Evolutionary conservation across 306 rosid genomes (phyloP), one percentile per base, ranked within the genome.

Genomic region (Cucurbita pepo): DNA sequence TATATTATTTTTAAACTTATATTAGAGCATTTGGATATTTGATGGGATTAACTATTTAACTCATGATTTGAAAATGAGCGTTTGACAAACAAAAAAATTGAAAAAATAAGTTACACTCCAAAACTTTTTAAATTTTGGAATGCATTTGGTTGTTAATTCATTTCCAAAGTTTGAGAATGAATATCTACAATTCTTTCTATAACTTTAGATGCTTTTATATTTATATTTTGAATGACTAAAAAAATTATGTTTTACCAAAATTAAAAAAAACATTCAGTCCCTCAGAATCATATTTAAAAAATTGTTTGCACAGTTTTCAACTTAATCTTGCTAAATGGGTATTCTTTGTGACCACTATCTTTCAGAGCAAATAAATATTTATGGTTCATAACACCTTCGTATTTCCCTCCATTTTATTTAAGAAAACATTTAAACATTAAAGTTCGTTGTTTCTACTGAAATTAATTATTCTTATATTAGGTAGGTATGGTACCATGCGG

Each of bases 401-500:
- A 64, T 10, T 63, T 16, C 1, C n/a, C 15, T 70, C 8, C 48
- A 8, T 50, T 30, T 51, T 52, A 48, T 38, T 34, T 51, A 48
- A 52, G 12, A 25, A 37, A 22, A 47, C 4, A 8, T 30, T 21
- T 43, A 36, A 25, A 6, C 21, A 25, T 48, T 25, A 50, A 25
- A 30, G 12, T 41, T 64, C 10, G 38, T 66, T 12, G 73, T 73
- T 84, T 15, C 48, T 81, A 22, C 72, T 76, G 69, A 57, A 72
- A 61, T 37, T 88, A 64, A 79, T 72, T 62, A 85, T 77, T 77
- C 38, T 84, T 43, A 65, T 86, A 69, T 81, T 84, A 79, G 79
- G 87, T 79, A 94, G 98, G 90, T 94, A 90, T 69, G 97, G 98
- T 79, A 94, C 98, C 67, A 94, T 94, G 98, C 96, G 98, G 56